Percentiles rank a stretch among this genome's conserved stretches.
phyloP scores from a whole-genome alignment of 352 stramenopile genomes.

The Phytophthora kernoviae region DNA sequence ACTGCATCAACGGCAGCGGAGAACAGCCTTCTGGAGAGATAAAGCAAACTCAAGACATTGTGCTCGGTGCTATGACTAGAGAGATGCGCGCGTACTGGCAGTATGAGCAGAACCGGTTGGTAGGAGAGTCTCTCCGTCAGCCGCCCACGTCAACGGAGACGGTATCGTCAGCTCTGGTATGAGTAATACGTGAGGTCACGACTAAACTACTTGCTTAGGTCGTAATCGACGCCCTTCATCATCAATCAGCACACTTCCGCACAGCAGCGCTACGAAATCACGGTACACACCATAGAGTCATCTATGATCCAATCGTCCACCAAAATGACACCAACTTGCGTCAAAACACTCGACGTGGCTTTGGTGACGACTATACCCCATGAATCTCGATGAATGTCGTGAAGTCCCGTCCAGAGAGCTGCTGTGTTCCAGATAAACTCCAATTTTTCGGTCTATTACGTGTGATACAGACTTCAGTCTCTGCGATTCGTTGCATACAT shows the following conservation, averaged over 20 bases:
- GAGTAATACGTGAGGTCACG: not conserved
- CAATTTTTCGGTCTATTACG: no score
- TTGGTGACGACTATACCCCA: no score
- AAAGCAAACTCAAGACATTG: slow-evolving; percentile 11
- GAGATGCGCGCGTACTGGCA: slow-evolving; percentile 24
- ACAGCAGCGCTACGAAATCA: not conserved
- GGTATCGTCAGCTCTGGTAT: not conserved
- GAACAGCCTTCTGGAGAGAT: not conserved
- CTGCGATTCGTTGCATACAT: no score
- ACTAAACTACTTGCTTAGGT: not conserved
- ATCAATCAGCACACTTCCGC: not conserved
- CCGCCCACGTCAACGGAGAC: not conserved
- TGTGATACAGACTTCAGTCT: no score
- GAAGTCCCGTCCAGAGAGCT: no score
- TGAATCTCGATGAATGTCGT: no score
- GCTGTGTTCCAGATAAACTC: no score
- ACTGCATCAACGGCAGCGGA: not conserved
- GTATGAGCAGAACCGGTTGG: slow-evolving; percentile 14
- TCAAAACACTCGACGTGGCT: no score
- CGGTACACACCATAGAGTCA: no score
- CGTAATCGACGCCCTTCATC: slow-evolving; percentile 5
- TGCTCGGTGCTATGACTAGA: slow-evolving; percentile 7
- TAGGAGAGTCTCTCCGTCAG: slow-evolving; percentile 5
- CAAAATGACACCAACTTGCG: no score
- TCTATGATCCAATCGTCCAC: no score